Evolutionary conservation across 495 filamentous ascomycete genomes (phyloP).

Genomic region (Neurospora sp.): DNA sequence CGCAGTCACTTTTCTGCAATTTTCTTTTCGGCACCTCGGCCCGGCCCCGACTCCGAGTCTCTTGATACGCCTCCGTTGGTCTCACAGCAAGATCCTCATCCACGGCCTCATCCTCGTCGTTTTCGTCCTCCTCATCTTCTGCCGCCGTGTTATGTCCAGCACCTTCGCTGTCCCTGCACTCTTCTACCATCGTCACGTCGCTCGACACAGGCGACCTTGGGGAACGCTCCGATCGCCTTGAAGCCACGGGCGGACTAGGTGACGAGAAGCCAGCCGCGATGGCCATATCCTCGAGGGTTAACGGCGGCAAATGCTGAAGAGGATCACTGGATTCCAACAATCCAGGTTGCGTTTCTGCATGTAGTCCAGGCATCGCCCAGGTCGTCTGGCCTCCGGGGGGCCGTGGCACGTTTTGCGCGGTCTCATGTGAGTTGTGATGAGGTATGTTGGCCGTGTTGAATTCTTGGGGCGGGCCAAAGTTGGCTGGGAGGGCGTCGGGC

Average conservation of each 20-base stretch:
- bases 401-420: neutral
- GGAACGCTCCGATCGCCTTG: neutral
- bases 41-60: neutral
- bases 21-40: too few relatives aligned
- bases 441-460: neutral
- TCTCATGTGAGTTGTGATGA: neutral
- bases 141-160: neutral
- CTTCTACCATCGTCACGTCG: neutral
- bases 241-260: neutral
- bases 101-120: neutral
- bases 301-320: neutral
- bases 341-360: neutral
- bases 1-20: neutral
- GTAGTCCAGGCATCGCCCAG: neutral
- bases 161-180: neutral
- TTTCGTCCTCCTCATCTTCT: neutral
- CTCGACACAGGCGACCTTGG: neutral
- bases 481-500: slow-evolving; percentile 7
- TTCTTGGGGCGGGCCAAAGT: neutral
- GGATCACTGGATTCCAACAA: neutral
- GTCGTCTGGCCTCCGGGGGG: neutral
- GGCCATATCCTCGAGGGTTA: neutral
- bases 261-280: neutral
- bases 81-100: neutral
- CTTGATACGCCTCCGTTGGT: neutral